Conservation (phyloP, 495 filamentous ascomycete genomes). For the Neurospora sp. region DNA sequence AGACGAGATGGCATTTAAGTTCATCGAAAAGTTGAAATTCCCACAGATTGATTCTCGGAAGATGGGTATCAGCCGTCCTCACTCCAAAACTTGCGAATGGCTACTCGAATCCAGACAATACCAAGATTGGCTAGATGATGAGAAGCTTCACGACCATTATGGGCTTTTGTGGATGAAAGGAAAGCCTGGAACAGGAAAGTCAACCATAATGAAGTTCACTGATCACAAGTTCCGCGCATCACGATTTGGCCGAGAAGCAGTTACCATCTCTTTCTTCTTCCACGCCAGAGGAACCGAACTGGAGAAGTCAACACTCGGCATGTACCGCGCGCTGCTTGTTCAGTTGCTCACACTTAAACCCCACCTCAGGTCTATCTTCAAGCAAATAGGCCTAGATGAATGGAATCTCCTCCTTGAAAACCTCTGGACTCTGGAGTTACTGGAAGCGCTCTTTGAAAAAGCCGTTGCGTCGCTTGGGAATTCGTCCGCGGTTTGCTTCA, state of each 20-base stretch:
- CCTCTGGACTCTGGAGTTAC: conserved; percentile 16
- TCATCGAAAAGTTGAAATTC: conserved; percentile 23
- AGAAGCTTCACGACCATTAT: conserved; percentile 26
- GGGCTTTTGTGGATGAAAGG: conserved; percentile 51
- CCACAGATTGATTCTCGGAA: conserved; percentile 30
- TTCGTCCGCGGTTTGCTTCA: conserved; percentile 20
- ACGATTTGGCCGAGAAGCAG: neutral
- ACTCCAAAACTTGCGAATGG: conserved; percentile 41
- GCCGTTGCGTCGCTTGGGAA: conserved; percentile 16
- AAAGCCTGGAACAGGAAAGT: conserved; percentile 48
- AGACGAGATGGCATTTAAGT: neutral
- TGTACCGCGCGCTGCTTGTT: conserved; percentile 44
- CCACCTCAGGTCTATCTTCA: neutral
- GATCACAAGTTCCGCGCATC: neutral
- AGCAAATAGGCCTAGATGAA: no score
- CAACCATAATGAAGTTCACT: conserved; percentile 25
- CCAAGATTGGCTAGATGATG: conserved; percentile 34
- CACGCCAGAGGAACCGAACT: conserved; percentile 29
- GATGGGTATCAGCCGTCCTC: conserved; percentile 25
- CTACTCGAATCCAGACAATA: conserved; percentile 33
- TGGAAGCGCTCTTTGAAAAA: conserved; percentile 22
- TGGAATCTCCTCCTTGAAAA: neutral
- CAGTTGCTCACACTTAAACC: conserved; percentile 17
- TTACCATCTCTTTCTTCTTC: conserved; percentile 22
- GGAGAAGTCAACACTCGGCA: conserved; percentile 41